phyloP scores from a whole-genome alignment of 2,329 filamentous ascomycete genomes.

The Zymoseptoria crescenta region DNA sequence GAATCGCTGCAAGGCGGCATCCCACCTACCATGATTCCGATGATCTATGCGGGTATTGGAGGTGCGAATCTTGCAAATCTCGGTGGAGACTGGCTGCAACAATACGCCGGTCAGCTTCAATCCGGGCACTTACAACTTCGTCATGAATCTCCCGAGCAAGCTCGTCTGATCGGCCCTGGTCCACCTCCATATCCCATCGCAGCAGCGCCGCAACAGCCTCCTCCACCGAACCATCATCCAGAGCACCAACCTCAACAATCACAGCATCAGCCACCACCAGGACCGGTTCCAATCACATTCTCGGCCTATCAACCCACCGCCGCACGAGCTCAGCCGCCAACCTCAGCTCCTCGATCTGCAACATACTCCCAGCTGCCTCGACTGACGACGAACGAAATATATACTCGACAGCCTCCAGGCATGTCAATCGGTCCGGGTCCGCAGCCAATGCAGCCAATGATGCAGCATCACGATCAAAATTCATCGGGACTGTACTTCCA shows the following conservation, averaged over 20 bases:
- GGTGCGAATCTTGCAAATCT: constrained; percentile 41
- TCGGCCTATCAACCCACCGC: constrained; percentile 30
- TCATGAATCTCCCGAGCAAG: constrained; percentile 32
- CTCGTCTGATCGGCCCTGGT: constrained; percentile 32
- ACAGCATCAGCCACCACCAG: constrained; percentile 26
- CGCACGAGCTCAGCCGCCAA: constrained; percentile 26
- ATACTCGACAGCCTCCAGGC: constrained; percentile 40
- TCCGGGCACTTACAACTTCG: constrained; percentile 26
- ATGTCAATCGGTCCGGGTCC: constrained; percentile 28
- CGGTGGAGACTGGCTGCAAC: constrained; percentile 44
- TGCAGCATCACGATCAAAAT: constrained; percentile 52
- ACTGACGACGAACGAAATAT: constrained; percentile 47
- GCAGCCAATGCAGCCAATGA: constrained; percentile 37
- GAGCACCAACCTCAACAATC: constrained; percentile 33
- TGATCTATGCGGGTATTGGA: constrained; percentile 47
- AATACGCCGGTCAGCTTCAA: constrained; percentile 41
- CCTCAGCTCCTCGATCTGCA: constrained; percentile 38
- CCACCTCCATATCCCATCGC: constrained; percentile 18
- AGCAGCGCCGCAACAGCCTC: constrained; percentile 21
- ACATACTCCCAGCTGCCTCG: constrained; percentile 42
- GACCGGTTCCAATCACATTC: constrained; percentile 33
- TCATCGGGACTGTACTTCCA: constrained; percentile 82
- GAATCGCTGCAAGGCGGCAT: constrained; percentile 46
- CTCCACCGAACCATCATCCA: constrained; percentile 30
- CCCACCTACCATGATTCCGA: constrained; percentile 45